phyloP scores from a whole-genome alignment of 2,329 filamentous ascomycete species.

The Dactylellina cionopaga region DNA sequence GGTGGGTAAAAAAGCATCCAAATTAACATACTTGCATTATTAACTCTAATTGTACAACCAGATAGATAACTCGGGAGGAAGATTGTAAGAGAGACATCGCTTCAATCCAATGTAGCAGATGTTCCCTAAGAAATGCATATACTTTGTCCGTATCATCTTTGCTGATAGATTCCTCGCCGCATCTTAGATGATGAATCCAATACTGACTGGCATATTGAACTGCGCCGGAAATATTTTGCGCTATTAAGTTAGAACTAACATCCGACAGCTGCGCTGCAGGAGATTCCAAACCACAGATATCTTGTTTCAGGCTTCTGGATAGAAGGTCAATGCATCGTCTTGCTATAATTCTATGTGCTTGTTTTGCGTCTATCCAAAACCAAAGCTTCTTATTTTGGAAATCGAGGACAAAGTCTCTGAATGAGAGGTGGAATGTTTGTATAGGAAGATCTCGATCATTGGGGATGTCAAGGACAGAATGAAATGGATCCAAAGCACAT shows the following conservation, averaged over 20 bases:
- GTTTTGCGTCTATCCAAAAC: conserved; percentile 29
- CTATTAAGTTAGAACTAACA: conserved; percentile 31
- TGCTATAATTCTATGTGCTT: not conserved
- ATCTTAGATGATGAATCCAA: conserved; percentile 59
- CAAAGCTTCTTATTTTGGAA: not conserved
- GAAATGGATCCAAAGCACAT: not conserved
- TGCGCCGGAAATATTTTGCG: not conserved
- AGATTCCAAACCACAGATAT: conserved; percentile 56
- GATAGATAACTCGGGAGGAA: conserved; percentile 32
- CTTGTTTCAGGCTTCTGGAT: conserved; percentile 21
- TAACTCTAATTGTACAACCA: not conserved
- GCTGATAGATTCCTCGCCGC: conserved; percentile 57
- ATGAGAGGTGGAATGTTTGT: conserved; percentile 30
- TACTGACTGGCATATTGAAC: conserved; percentile 60
- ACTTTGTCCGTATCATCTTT: conserved; percentile 54
- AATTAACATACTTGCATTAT: not conserved
- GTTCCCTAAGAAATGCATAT: conserved; percentile 58
- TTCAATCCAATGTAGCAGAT: conserved; percentile 61
- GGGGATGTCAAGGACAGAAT: conserved; percentile 18
- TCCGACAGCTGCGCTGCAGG: conserved; percentile 47
- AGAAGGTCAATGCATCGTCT: not conserved
- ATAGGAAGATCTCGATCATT: conserved; percentile 5
- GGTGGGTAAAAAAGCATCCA: not conserved
- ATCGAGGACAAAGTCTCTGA: conserved; percentile 26
- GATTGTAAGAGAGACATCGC: conserved; percentile 58